Base-by-base conservation (phyloP, 1,284 basidiomycete genomes). In the Athelia sp. region DNA sequence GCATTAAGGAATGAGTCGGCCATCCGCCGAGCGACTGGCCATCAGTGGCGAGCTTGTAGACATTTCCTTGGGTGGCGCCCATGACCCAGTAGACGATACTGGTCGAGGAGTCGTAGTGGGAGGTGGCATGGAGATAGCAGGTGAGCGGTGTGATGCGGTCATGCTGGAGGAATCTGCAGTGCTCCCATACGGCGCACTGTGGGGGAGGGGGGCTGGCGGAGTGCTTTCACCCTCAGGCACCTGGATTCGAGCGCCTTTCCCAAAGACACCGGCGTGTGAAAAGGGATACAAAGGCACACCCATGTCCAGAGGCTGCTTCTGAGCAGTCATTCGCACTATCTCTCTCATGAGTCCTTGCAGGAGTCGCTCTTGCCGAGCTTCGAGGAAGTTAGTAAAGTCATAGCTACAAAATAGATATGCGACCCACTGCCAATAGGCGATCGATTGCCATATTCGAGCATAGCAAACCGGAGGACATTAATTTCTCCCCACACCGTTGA, bases 341-440 rank as follows among this genome's bases (percentile, higher is more conserved):
- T 90, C 89, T 43, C 79, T 73, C 89, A 91, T 90, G 32, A 90
- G 72, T 2, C 84, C 86, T 59, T 90, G 87, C n/a, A 91, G 71
- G 17, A 91, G 69, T 55, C 77, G 79, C 63, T 90, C 87, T 68
- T 90, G 88, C 23, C 87, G 86, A 40, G 79, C 87, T 90, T n/a
- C 32, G n/a, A 11, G 32, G 19, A 53, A 26, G 21, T 34, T 46
- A 31, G 14, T 9, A 11, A 26, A 46, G 43, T 44, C n/a, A n/a
- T n/a, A 23, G 19, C 36, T 40, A n/a, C 36, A 40, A 6, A 23
- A 8, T 29, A 13, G 13, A 44, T 19, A 4, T 18, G 21, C 3
- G 4, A 72, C 84, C 69, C 64, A 90, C 88, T 80, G 57, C 88
- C 88, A 49, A 91, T 87, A n/a, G 87, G 86, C 31, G 87, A 91